Evolutionary conservation across 2,329 filamentous ascomycete genomes (phyloP).

Genomic region (Dothistroma septosporum): DNA sequence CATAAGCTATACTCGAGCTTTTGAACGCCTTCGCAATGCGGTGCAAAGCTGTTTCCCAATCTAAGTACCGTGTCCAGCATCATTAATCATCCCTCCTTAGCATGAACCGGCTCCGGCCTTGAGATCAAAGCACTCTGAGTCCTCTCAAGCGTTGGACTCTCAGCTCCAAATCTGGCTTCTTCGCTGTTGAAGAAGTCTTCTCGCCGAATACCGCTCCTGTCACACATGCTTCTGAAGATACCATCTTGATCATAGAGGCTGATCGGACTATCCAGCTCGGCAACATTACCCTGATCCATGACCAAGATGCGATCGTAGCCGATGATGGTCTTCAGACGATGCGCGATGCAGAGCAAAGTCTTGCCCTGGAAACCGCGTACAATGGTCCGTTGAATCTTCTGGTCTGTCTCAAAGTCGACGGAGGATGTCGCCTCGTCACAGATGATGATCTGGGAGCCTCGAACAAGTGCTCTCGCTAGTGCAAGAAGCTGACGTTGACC

Average conservation of each 20-base stretch:
- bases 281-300: conserved; percentile 85
- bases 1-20: not conserved
- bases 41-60: not conserved
- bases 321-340: conserved; percentile 86
- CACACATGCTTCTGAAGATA: conserved; percentile 88
- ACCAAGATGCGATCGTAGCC: conserved; percentile 92
- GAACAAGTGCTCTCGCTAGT: conserved; percentile 81
- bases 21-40: not conserved
- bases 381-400: conserved; percentile 90
- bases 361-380: conserved; percentile 77
- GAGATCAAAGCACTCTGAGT: conserved; percentile 14
- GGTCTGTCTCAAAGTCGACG: conserved; percentile 94
- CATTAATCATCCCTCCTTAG: not conserved
- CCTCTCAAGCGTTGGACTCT: conserved; percentile 27
- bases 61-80: not conserved
- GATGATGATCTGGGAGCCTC: conserved; percentile 84
- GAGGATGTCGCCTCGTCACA: conserved; percentile 93
- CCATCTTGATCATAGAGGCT: conserved; percentile 68
- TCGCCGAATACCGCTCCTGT: conserved; percentile 69
- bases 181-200: conserved; percentile 43
- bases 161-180: conserved; percentile 27
- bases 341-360: conserved; percentile 88
- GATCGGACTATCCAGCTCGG: conserved; percentile 75
- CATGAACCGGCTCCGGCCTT: not conserved
- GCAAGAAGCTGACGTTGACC: conserved; percentile 96